phyloP scores from a whole-genome alignment of 768 basidiomycete genomes.

The Lactarius sanguifluus region DNA sequence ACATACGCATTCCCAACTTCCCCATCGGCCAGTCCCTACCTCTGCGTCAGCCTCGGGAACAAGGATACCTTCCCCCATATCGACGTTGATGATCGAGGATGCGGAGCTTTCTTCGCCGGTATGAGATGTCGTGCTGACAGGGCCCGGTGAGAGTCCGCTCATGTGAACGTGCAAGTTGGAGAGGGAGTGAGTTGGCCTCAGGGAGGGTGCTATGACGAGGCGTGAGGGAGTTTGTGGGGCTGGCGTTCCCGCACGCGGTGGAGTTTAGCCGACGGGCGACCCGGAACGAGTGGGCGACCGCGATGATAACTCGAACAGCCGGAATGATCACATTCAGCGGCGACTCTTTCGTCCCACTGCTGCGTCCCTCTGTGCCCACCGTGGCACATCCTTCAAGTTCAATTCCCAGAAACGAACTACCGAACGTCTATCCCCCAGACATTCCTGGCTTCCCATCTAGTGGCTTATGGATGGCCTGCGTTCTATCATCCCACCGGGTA shows the following conservation, averaged over 20 bases:
- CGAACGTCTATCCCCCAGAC: background rate
- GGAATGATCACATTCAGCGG: background rate
- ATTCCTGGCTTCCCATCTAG: background rate
- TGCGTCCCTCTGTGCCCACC: background rate
- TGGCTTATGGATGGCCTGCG: slow-evolving; percentile 11
- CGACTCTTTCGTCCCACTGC: background rate
- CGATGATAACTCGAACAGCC: background rate
- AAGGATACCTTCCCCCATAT: slow-evolving; percentile 64
- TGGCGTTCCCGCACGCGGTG: slow-evolving; percentile 42
- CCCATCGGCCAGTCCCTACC: slow-evolving; percentile 51
- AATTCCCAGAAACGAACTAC: background rate
- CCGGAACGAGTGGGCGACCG: background rate
- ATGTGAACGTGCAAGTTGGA: slow-evolving; percentile 57
- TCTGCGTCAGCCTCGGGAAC: slow-evolving; percentile 70
- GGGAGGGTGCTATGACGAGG: slow-evolving; percentile 49
- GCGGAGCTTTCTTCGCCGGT: slow-evolving; percentile 43
- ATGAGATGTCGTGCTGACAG: slow-evolving; percentile 9
- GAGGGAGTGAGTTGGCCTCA: slow-evolving; percentile 55
- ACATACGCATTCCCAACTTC: slow-evolving; percentile 55
- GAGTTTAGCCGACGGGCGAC: slow-evolving; percentile 29
- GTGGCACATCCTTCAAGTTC: background rate
- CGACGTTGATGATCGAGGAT: slow-evolving; percentile 68
- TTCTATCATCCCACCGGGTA: slow-evolving; percentile 18
- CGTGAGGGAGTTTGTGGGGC: slow-evolving; percentile 49
- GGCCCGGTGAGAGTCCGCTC: slow-evolving; percentile 7